Base-by-base conservation (phyloP, 2,329 filamentous ascomycete genomes). In the Diaporthe caulivora region DNA sequence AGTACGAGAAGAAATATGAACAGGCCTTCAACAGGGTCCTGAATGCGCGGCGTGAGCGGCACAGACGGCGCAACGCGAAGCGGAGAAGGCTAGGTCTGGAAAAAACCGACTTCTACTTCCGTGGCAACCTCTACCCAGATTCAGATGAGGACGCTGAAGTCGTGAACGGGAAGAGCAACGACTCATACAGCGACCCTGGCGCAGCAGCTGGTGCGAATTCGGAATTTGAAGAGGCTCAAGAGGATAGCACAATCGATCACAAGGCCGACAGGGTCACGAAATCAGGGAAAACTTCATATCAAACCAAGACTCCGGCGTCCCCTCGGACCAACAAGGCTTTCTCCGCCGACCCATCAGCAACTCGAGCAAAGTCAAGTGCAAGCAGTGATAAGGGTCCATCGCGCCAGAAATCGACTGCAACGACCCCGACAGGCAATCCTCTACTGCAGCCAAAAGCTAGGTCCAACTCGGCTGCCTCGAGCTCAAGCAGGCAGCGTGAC, bases 41-140 rank as follows among this genome's bases (percentile, higher is more conserved):
- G 7, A 72, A 77, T 13, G 78, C 74, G 31, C 84, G 83, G 71
- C 77, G 79, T 5, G 76, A 78, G 7, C 84, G 85, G 9, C 86
- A 87, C 73, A 75, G 78, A n/a, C 80, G 79, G 67, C 83, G 87
- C 26, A 88, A 89, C 70, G 78, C 76, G 29, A 86, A 83, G 77
- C 84, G 87, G n/a, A 77, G 77, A 49, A 80, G 78, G 57, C 79
- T 82, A 6, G 86, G 86, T 13, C 65, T 84, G 7, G 75, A 78
- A 42, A 78, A 71, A 75, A 84, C 76, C 26, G 31, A 4, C 11
- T 75, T 90, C 87, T 60, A 13, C 18, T 73, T 75, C 54, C 55
- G 73, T n/a, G 26, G 42, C 26, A 29, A 67, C 21, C 4, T n/a
- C 5, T 69, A 71, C 26, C 9, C 53, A 21, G 73, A 75, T 44